These are phyloP conservation scores for Fusarium sp. DNA, from an alignment of 2,329 filamentous ascomycete species.

Conservation along the genomic window DNA sequence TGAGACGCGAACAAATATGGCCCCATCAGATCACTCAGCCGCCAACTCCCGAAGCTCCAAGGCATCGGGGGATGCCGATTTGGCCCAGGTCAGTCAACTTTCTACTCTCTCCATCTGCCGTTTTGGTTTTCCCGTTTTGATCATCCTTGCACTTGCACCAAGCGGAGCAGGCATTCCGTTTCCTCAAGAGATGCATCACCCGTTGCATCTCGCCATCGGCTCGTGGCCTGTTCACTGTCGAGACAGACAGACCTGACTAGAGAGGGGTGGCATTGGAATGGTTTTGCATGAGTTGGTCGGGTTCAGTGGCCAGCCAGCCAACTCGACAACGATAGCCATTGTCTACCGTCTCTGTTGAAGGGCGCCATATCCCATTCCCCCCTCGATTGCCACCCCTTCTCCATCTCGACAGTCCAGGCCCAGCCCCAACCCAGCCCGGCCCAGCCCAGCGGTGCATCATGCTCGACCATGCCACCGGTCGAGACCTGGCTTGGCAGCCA, in stretches of 20 bases:
- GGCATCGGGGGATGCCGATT: slow-evolving; percentile 44
- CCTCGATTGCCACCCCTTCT: slow-evolving; percentile 17
- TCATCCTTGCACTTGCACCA: slow-evolving; percentile 7
- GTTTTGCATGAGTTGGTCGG: neutral
- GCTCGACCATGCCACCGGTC: slow-evolving; percentile 36
- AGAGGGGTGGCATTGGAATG: neutral
- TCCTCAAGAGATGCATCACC: neutral
- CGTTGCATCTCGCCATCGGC: neutral
- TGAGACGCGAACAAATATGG: slow-evolving; percentile 22
- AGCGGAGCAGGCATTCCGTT: neutral
- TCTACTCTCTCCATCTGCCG: too few species aligned
- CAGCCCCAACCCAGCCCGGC: slow-evolving; percentile 8
- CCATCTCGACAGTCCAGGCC: slow-evolving; percentile 24
- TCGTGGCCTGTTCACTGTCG: neutral
- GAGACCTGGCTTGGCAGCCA: slow-evolving; percentile 39
- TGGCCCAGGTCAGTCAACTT: slow-evolving; percentile 44
- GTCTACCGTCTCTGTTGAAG: too few species aligned
- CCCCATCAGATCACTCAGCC: slow-evolving; percentile 29
- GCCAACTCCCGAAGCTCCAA: slow-evolving; percentile 32
- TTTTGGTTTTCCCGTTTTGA: neutral
- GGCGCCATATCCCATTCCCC: too few species aligned
- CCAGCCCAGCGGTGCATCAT: slow-evolving; percentile 38
- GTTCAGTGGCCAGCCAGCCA: too few species aligned
- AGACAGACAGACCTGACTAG: too few species aligned
- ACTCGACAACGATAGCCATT: too few species aligned